Evolutionary conservation across 2,329 filamentous ascomycete species (phyloP), one percentile per base, ranked within the genome.

Genomic region (Pseudopithomyces chartarum): DNA sequence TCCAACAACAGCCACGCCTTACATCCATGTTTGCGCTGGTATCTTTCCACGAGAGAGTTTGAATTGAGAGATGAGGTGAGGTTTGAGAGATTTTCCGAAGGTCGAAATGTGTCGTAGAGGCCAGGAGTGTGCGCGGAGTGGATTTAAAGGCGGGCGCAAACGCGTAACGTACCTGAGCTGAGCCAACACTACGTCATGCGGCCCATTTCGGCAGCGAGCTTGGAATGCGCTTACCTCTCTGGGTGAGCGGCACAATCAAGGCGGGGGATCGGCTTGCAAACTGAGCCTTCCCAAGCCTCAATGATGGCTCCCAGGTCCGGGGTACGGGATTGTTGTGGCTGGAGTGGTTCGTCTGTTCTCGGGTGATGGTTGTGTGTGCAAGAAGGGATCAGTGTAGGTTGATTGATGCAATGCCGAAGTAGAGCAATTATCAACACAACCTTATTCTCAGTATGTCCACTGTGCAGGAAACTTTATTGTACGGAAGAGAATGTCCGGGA

Each of bases 11-110:
- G 38, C 38, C 38, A 17, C 15, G 42, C 17, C 57, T 39, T 56
- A 59, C 57, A 56, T 59, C 57, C 57, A 59, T 59, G 26, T 20
- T 26, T 36, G n/a, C n/a, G 42, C 15, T 26, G 32, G 54, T 23
- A 7, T 4, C 2, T 29, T 32, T 10, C 22, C 26, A 23, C 38
- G 33, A n/a, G 38, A 50, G 23, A 38, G 17, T 38, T 42, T 62
- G 53, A 49, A 52, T 59, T 38, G 40, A 45, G 45, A 33, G 34
- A 32, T 32, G 29, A 20, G 38, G 42, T 51, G 29, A 20, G 38
- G 42, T 51, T 49, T 29, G 23, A 42, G 15, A 20, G 38, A 19
- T 17, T 42, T 2, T 36, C 17, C 1, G 13, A 43, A 48, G 29
- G 32, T 26, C 13, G 43, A 49, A 12, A 43, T 33, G 17, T 26